Evolutionary conservation across 805 yeast species (phyloP).

Genomic region (Candida manassasensis): DNA sequence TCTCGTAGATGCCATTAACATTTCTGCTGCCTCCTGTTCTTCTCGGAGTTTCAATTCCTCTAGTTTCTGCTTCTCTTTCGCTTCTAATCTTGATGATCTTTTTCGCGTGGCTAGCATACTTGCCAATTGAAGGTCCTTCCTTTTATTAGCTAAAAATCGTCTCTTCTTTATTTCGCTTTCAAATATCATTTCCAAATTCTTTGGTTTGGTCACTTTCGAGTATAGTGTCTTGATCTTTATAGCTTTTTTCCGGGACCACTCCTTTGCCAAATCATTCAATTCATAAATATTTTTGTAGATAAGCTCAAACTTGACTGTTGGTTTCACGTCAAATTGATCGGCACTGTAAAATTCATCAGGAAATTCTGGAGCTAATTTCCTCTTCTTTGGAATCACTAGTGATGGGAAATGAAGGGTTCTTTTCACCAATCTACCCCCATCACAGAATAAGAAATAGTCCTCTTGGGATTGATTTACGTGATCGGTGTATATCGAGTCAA

Average conservation of each 20-base stretch:
- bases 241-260: slow-evolving; percentile 17
- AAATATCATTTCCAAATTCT: slow-evolving; percentile 19
- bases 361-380: slow-evolving; percentile 27
- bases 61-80: slow-evolving; percentile 45
- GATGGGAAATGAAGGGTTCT: slow-evolving; percentile 22
- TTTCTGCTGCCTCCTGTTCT: slow-evolving; percentile 42
- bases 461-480: slow-evolving; percentile 11
- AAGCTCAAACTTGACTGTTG: slow-evolving; percentile 25
- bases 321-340: slow-evolving; percentile 26
- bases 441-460: slow-evolving; percentile 39
- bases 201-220: slow-evolving; percentile 12
- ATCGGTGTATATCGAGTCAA: slow-evolving; percentile 12
- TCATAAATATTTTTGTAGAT: slow-evolving; percentile 28
- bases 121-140: slow-evolving; percentile 60
- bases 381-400: slow-evolving; percentile 30
- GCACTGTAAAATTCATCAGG: slow-evolving; percentile 26
- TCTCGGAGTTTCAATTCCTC: slow-evolving; percentile 51
- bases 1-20: slow-evolving; percentile 39
- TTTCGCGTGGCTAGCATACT: slow-evolving; percentile 63
- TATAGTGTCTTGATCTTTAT: slow-evolving; percentile 20
- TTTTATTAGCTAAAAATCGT: slow-evolving; percentile 48
- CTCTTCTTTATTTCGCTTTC: slow-evolving; percentile 50
- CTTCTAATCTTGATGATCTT: slow-evolving; percentile 69
- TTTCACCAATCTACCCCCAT: slow-evolving; percentile 50
- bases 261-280: slow-evolving; percentile 18